These are phyloP conservation scores for Xylariaceae sp. DNA, from an alignment of 2,329 filamentous ascomycete species.

Conservation along the genomic window DNA sequence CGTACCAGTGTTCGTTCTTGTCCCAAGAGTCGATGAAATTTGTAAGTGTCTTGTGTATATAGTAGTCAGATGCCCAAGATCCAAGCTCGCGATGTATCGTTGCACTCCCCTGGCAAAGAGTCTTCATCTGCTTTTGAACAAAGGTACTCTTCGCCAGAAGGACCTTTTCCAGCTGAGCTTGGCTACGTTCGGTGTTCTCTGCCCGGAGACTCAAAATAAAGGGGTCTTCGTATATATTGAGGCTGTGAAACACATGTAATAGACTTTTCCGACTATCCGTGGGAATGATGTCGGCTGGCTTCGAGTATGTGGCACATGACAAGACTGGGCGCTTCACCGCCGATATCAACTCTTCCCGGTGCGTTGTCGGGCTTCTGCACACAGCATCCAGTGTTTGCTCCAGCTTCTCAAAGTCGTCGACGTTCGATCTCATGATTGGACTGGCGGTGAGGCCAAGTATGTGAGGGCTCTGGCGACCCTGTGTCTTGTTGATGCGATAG, in stretches of 20 bases:
- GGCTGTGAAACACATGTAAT: conserved; percentile 26
- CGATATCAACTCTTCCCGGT: conserved; percentile 62
- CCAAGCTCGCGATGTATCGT: conserved; percentile 54
- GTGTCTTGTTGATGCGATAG: conserved; percentile 47
- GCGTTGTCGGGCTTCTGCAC: conserved; percentile 59
- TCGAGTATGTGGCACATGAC: conserved; percentile 14
- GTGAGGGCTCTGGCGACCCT: conserved; percentile 42
- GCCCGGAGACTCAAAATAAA: conserved; percentile 41
- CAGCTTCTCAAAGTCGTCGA: conserved; percentile 49
- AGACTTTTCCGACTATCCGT: conserved; percentile 38
- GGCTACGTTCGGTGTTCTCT: conserved; percentile 33
- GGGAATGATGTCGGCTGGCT: conserved; percentile 3
- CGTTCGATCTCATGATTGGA: conserved; percentile 56
- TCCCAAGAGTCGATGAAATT: conserved; percentile 20
- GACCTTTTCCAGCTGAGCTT: conserved; percentile 29
- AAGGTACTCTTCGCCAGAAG: conserved; percentile 41
- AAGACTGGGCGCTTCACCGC: conserved; percentile 61
- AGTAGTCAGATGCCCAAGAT: conserved; percentile 61
- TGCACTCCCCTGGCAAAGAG: conserved; percentile 41
- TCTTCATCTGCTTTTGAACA: conserved; percentile 46
- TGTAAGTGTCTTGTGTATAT: conserved; percentile 44
- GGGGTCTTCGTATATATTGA: conserved; percentile 57
- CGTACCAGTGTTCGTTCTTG: conserved; percentile 22
- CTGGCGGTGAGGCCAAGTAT: conserved; percentile 79
- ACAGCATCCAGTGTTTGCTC: conserved; percentile 64